Conservation (phyloP, 495 filamentous ascomycete genomes). For the Aspergillus steynii region DNA sequence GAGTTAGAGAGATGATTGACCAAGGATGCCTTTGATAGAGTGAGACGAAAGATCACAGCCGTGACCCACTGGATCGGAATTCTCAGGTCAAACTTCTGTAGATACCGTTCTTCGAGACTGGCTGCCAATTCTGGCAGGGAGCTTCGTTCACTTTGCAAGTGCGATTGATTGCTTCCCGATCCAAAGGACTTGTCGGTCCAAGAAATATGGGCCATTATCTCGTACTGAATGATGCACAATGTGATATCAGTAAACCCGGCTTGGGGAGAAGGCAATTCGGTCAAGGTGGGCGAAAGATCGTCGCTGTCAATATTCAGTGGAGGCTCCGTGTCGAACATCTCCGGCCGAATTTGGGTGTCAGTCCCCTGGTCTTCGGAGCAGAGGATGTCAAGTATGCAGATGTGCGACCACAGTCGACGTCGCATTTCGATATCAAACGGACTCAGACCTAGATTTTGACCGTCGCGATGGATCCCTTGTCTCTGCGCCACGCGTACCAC, state of each 20-base stretch:
- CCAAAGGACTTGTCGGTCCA: not conserved
- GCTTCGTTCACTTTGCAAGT: not conserved
- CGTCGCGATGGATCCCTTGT: constrained; percentile 72
- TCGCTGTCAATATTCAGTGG: constrained; percentile 69
- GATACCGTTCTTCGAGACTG: constrained; percentile 61
- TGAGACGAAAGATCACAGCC: constrained; percentile 62
- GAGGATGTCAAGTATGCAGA: constrained; percentile 70
- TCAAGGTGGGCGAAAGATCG: constrained; percentile 61
- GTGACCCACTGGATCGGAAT: constrained; percentile 68
- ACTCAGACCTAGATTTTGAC: constrained; percentile 53
- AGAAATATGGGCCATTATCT: constrained; percentile 44
- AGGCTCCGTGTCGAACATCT: constrained; percentile 62
- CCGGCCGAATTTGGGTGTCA: constrained; percentile 63
- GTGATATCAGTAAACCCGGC: constrained; percentile 70
- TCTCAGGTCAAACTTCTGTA: constrained; percentile 55
- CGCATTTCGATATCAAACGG: constrained; percentile 77
- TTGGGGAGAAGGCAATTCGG: constrained; percentile 49
- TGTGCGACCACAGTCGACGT: constrained; percentile 74
- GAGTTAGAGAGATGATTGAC: constrained; percentile 49
- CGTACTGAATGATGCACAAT: constrained; percentile 63
- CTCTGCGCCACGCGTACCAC: constrained; percentile 70
- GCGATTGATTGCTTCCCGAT: not conserved
- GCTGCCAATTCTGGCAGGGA: constrained; percentile 10
- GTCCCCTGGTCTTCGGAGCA: constrained; percentile 75
- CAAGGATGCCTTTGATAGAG: constrained; percentile 65